Base-by-base conservation (phyloP, 345 rosid species). In the Populus ilicifolia region DNA sequence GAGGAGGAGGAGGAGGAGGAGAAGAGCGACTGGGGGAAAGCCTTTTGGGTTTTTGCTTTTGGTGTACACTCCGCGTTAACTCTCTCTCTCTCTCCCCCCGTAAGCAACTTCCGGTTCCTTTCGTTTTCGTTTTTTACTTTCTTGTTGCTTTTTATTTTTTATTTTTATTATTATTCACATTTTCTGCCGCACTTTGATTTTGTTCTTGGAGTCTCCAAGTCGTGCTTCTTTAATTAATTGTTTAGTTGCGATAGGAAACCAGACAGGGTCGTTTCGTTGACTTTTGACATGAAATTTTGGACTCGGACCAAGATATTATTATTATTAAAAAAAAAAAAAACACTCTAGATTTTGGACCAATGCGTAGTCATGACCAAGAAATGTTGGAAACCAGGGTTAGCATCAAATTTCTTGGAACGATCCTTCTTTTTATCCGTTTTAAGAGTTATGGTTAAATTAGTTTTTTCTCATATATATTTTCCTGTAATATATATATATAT, bases 41-140 rank as follows among this genome's bases (percentile, higher is more conserved):
- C 29, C 4, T 23, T 59, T 46, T 52, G 9, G 9, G 59, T 74
- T 54, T 33, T 70, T 18, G 61, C 33, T 46, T 73, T 74, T 69
- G 38, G 50, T 74, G n/a, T 72, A 77, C 85, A 80, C 86, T 82
- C 86, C 92, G 90, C 88, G 92, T 86, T 83, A 43, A 69, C 72
- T 33, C 16, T 65, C 17, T 11, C 17, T 25, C 25, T 11, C 43
- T 23, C 25, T 41, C 43, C 13, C 9, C 12, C 3, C 7, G 20
- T 16, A 6, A 14, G 36, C 33, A 29, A 18, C n/a, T 35, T 35
- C 70, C 20, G 20, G 36, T 25, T 67, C 13, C 27, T 27, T 39
- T 21, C 64, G 1, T 56, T 36, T 29, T 18, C 1, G 4, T 5
- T 35, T 36, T 67, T 13, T 14, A 30, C 3, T 18, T 52, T 20